phyloP scores from a whole-genome alignment of 1,284 basidiomycete genomes.

The Malassezia caprae region DNA sequence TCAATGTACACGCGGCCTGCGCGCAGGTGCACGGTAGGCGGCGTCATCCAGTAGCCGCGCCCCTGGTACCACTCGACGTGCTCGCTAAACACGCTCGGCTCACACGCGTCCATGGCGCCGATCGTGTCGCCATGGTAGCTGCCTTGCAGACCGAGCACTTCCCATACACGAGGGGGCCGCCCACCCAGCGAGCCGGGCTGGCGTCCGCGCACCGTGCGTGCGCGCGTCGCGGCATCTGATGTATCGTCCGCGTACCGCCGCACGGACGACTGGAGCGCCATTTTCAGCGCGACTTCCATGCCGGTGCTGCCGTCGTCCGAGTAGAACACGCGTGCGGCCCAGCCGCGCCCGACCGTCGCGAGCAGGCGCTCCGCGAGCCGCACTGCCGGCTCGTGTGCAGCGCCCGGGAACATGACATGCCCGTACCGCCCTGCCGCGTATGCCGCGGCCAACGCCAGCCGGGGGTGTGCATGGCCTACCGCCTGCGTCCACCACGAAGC shows the following conservation, averaged over 20 bases:
- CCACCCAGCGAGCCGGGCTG: slow-evolving; percentile 26
- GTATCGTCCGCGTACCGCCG: slow-evolving; percentile 37
- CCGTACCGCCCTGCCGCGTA: slow-evolving; percentile 84
- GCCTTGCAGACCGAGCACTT: slow-evolving; percentile 76
- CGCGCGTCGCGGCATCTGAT: slow-evolving; percentile 10
- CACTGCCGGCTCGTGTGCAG: slow-evolving; percentile 74
- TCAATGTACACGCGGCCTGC: slow-evolving; percentile 25
- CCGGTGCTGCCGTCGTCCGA: slow-evolving; percentile 90
- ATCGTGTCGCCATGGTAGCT: slow-evolving; percentile 98
- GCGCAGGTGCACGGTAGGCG: slow-evolving; percentile 64
- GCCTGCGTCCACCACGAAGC: slow-evolving; percentile 99
- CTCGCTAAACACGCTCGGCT: slow-evolving; percentile 69
- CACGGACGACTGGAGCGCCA: slow-evolving; percentile 54
- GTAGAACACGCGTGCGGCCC: slow-evolving; percentile 85
- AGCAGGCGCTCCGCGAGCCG: slow-evolving; percentile 63
- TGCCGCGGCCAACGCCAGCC: slow-evolving; percentile 74
- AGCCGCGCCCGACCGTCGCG: slow-evolving; percentile 68
- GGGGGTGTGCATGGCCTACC: slow-evolving; percentile 69
- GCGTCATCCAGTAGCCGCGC: slow-evolving; percentile 85
- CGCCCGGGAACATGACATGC: slow-evolving; percentile 89
- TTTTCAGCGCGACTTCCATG: slow-evolving; percentile 92
- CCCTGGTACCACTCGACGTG: slow-evolving; percentile 87
- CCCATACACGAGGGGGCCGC: slow-evolving; percentile 52
- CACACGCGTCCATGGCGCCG: slow-evolving; percentile 90
- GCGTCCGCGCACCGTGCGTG: slow-evolving; percentile 17